Evolutionary conservation across 208 protist species (phyloP), one percentile per base, ranked within the genome.

Genomic region (Acanthamoeba royreba): DNA sequence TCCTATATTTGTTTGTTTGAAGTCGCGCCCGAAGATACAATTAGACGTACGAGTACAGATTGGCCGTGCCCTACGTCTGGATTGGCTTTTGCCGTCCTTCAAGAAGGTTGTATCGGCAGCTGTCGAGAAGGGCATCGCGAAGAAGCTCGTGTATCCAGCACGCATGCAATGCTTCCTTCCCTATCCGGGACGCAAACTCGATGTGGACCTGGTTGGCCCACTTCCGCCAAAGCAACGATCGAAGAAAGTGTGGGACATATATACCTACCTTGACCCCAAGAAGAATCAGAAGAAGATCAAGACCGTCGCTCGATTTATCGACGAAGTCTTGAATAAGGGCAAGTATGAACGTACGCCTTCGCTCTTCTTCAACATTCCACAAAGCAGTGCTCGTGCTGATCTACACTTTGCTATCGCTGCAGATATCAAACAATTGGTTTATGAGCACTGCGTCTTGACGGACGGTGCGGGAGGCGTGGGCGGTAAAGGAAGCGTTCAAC

Each of bases 131-230:
- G 69, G 19, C 38, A 43, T 81, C 40, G 1, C 43, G 69, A 43
- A 31, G n/a, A 88, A 88, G 79, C 79, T 88, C n/a, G 79, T 88
- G 33, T 88, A 88, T 31, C 79, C 79, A 31, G 79, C 47, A 8
- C 79, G 79, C 1, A 38, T 88, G 25, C 22, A 88, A n/a, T 61
- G 43, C 28, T 88, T 88, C 49, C 8, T 88, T 31, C 79, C 79
- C 13, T 88, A 38, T 33, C 79, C 79, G 15, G 79, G 79, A 4
- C 43, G 79, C 28, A 88, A 88, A 47, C 79, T 88, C 47, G 79
- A 88, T 33, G 49, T 88, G 46, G 49, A 53, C 45, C 28, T 88
- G 28, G 49, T 88, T 33, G 19, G 25, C 15, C 43, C 77, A 3
- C 31, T n/a, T 9, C n/a, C 63, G 15, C 35, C 63, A 31, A 9